Evolutionary conservation across 2,329 filamentous ascomycete genomes (phyloP), one percentile per base, ranked within the genome.

Genomic region (Fusarium sp.): DNA sequence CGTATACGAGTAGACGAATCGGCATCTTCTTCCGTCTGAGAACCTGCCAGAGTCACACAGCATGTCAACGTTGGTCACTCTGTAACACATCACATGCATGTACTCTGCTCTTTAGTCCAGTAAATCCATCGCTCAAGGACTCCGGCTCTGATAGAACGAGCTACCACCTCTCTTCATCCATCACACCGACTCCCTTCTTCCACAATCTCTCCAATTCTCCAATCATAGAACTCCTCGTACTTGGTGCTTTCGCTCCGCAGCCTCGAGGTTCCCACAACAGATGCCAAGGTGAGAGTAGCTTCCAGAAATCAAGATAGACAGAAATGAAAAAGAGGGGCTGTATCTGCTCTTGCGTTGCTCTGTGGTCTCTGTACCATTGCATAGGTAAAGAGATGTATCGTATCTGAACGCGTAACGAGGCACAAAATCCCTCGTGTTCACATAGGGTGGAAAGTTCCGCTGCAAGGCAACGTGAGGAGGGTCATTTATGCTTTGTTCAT

Each of bases 81-180:
- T 39, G n/a, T 33, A 56, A 67, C 39, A 28, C 36, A 36, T 47
- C 33, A 31, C 42, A 39, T 54, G 39, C 31, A 77, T 91, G 88
- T 91, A 85, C 87, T 89, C 88, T 82, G 85, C 85, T 86, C 85
- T 87, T 88, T 90, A 91, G 89, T 90, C 88, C 88, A 84, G 77
- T 82, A 83, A 82, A 84, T 86, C 87, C 86, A 90, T 87, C 79
- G 80, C 85, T 89, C 83, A 85, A 82, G 84, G 85, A 85, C 84
- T 83, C 81, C 86, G 86, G 87, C 82, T 91, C 89, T 91, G 89
- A 90, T 83, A 89, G 86, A 88, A 86, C 86, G 87, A 89, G 85
- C 85, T 72, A 51, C 65, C 54, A 45, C 45, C 66, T 44, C 55
- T 57, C 44, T 45, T 65, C 59, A 26, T 12, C 54, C 58, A 26